A percentile compares a stretch with the other conserved stretches of the same genome.
Evolutionary conservation across 306 rosid genomes (phyloP).

Genomic region (Lathyrus oleraceus): DNA sequence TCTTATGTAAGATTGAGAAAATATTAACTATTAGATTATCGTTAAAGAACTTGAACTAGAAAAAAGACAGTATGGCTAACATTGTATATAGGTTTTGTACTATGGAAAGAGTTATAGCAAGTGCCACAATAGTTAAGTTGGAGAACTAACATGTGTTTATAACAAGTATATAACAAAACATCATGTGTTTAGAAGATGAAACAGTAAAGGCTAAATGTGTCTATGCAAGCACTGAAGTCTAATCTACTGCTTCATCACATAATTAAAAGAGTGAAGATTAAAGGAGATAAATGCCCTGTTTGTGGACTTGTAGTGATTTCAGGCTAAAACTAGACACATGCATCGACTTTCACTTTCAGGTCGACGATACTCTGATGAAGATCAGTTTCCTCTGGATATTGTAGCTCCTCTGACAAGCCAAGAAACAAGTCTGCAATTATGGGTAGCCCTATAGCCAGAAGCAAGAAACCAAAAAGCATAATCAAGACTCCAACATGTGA

Average conservation of each 20-base stretch:
- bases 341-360: constrained; percentile 21
- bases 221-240: neutral
- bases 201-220: neutral
- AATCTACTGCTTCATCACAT: constrained; percentile 11
- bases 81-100: no score
- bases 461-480: constrained; percentile 54
- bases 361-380: constrained; percentile 30
- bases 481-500: constrained; percentile 47
- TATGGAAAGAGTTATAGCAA: no score
- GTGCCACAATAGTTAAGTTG: no score
- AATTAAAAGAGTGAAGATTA: neutral
- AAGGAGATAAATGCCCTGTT: constrained; percentile 13
- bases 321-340: neutral
- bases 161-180: no score
- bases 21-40: no score
- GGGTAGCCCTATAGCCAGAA: constrained; percentile 54
- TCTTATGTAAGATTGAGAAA: no score
- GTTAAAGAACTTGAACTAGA: no score
- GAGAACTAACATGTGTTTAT: no score
- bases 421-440: constrained; percentile 51
- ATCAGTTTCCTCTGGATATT: constrained; percentile 35
- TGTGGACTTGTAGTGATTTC: neutral
- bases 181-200: constrained; percentile 1
- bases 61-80: no score
- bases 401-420: constrained; percentile 47